These are phyloP conservation scores for Penicillium angulare DNA, from an alignment of 495 filamentous ascomycete genomes.

Conservation along the genomic window DNA sequence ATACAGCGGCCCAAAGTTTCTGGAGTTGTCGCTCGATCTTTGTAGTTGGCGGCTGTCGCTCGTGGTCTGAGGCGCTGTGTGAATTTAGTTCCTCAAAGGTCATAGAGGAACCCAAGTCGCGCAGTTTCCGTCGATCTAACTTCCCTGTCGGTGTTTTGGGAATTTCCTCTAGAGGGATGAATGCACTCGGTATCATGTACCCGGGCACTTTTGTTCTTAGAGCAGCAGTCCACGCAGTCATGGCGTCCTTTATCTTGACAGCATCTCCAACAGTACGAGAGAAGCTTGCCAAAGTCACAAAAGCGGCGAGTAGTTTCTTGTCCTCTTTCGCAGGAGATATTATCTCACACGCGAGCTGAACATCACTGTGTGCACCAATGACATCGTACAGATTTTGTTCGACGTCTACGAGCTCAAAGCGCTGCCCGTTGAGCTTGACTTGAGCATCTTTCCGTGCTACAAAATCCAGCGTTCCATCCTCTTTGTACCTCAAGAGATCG, in stretches of 20 bases:
- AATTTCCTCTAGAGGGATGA: neutral
- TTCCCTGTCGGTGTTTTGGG: neutral
- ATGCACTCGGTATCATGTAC: neutral
- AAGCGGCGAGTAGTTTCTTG: neutral
- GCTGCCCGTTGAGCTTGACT: slow-evolving; percentile 28
- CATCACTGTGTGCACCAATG: neutral
- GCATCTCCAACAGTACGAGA: neutral
- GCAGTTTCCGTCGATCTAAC: neutral
- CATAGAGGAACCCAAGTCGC: neutral
- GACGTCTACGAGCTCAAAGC: slow-evolving; percentile 43
- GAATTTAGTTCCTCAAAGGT: neutral
- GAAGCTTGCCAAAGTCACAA: neutral
- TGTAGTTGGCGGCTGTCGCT: neutral
- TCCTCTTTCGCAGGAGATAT: too few relatives aligned
- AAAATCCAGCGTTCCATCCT: slow-evolving; percentile 9
- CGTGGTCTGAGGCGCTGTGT: neutral
- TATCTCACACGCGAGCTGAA: too few relatives aligned
- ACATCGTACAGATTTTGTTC: slow-evolving; percentile 11
- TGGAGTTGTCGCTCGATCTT: neutral
- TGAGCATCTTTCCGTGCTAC: slow-evolving; percentile 2
- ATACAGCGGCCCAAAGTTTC: neutral
- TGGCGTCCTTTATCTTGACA: neutral
- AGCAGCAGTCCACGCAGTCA: neutral
- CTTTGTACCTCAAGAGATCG: slow-evolving; percentile 16
- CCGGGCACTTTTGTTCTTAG: neutral